These are phyloP conservation scores for Paraconiothyrium sp. DNA, from an alignment of 2,329 filamentous ascomycete genomes.

Conservation along the genomic window DNA sequence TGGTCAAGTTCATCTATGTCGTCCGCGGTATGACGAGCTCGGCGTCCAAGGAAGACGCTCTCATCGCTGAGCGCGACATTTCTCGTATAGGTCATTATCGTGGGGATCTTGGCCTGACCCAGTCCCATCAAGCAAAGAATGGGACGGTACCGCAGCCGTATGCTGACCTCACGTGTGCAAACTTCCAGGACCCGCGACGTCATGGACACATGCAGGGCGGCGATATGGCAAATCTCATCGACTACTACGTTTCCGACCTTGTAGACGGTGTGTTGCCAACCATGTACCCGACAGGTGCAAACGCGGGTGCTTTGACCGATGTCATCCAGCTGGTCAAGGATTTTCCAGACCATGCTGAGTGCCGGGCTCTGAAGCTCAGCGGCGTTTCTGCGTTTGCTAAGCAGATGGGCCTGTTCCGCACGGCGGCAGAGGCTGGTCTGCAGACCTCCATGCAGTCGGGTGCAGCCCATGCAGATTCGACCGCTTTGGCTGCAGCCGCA, in stretches of 20 bases:
- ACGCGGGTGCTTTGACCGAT: background rate
- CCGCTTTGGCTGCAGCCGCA: too few species aligned
- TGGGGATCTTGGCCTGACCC: background rate
- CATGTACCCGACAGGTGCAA: background rate
- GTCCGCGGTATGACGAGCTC: background rate
- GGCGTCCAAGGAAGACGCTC: background rate
- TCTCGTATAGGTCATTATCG: background rate
- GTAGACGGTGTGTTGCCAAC: background rate
- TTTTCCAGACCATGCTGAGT: background rate
- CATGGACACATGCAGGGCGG: background rate
- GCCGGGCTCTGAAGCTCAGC: background rate
- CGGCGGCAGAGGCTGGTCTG: background rate
- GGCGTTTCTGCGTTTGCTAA: background rate
- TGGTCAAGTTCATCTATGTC: background rate
- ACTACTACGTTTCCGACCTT: conserved; percentile 9
- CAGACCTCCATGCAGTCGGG: background rate
- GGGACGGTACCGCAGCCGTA: background rate
- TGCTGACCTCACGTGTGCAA: background rate
- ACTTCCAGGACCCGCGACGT: background rate
- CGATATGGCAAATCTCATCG: background rate
- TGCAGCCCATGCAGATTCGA: too few species aligned
- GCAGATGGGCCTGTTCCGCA: background rate
- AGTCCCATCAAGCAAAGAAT: background rate
- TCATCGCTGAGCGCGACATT: background rate
- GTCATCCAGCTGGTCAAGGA: background rate